These are phyloP conservation scores for Hypoxylon crocopeplum DNA, from an alignment of 495 filamentous ascomycete genomes.

Conservation along the genomic window DNA sequence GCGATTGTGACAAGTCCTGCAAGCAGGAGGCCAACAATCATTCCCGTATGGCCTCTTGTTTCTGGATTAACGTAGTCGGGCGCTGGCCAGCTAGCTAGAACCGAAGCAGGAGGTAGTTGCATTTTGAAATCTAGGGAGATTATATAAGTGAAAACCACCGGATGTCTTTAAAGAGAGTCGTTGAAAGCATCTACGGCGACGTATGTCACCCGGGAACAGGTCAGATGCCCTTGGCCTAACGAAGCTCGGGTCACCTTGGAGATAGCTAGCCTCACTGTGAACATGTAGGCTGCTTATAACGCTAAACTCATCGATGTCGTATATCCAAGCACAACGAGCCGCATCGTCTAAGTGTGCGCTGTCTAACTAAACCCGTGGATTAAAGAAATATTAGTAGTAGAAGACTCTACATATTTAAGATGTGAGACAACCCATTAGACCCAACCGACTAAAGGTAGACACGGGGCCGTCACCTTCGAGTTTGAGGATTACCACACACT, in stretches of 20 bases:
- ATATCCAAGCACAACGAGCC: neutral
- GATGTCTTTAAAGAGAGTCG: neutral
- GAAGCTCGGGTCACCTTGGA: neutral
- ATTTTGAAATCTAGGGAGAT: constrained; percentile 36
- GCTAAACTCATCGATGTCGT: neutral
- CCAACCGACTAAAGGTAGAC: constrained; percentile 3
- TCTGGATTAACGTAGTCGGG: constrained; percentile 62
- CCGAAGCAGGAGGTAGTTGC: constrained; percentile 53
- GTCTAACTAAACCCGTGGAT: neutral
- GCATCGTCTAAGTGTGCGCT: neutral
- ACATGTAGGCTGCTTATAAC: neutral
- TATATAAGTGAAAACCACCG: neutral
- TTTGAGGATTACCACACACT: constrained; percentile 9
- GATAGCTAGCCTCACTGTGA: neutral
- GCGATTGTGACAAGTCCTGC: constrained; percentile 49
- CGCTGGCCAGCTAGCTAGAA: constrained; percentile 58
- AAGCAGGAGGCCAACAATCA: constrained; percentile 53
- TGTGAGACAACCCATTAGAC: constrained; percentile 2
- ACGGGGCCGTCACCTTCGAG: constrained; percentile 10
- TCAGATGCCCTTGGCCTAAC: neutral
- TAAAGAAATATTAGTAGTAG: neutral
- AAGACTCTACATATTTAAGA: neutral
- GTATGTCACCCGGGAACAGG: neutral
- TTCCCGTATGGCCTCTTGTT: constrained; percentile 54
- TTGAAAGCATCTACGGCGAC: neutral